Evolutionary conservation across 2,329 filamentous ascomycete species (phyloP).

Genomic region (Fusarium ambrosium): DNA sequence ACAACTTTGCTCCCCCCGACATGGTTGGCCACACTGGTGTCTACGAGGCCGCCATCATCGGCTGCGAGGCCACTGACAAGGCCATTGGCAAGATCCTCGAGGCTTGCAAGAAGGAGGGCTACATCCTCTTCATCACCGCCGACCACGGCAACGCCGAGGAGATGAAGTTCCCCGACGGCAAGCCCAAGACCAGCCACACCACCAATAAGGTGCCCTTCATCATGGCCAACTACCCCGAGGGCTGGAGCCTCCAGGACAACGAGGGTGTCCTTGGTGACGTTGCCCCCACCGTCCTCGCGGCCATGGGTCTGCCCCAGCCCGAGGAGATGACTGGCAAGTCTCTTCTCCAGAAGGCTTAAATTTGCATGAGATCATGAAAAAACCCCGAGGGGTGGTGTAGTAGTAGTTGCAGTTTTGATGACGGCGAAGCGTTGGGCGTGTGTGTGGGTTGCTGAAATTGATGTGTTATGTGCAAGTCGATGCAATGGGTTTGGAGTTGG

Average conservation of each 20-base stretch:
- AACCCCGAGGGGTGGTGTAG: slow-evolving; percentile 21
- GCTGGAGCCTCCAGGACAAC: slow-evolving; percentile 86
- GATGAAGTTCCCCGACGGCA: slow-evolving; percentile 96
- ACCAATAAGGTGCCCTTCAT: slow-evolving; percentile 98
- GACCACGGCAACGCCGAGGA: slow-evolving; percentile 99
- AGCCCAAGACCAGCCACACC: slow-evolving; percentile 98
- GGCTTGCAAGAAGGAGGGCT: slow-evolving; percentile 91
- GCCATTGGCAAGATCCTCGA: slow-evolving; percentile 95
- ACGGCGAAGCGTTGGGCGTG: slow-evolving; percentile 33
- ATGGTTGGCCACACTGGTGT: slow-evolving; percentile 99
- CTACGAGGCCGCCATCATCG: slow-evolving; percentile 92
- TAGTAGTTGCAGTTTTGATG: slow-evolving; percentile 26
- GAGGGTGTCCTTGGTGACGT: slow-evolving; percentile 96
- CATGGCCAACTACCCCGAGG: slow-evolving; percentile 95
- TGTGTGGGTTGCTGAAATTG: slow-evolving; percentile 32
- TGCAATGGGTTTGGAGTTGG: slow-evolving; percentile 43
- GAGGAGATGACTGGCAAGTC: slow-evolving; percentile 92
- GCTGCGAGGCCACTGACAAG: slow-evolving; percentile 88
- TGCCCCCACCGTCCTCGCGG: slow-evolving; percentile 90
- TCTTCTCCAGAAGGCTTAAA: slow-evolving; percentile 80
- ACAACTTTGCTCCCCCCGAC: slow-evolving; percentile 99
- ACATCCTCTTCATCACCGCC: slow-evolving; percentile 93
- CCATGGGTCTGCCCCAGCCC: slow-evolving; percentile 92
- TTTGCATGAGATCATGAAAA: slow-evolving; percentile 11
- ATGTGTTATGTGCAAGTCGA: slow-evolving; percentile 27